Percentiles rank a stretch among this genome's conserved stretches.
Evolutionary conservation across 2,329 filamentous ascomycete genomes (phyloP).

Genomic region (Beauveria varroae): DNA sequence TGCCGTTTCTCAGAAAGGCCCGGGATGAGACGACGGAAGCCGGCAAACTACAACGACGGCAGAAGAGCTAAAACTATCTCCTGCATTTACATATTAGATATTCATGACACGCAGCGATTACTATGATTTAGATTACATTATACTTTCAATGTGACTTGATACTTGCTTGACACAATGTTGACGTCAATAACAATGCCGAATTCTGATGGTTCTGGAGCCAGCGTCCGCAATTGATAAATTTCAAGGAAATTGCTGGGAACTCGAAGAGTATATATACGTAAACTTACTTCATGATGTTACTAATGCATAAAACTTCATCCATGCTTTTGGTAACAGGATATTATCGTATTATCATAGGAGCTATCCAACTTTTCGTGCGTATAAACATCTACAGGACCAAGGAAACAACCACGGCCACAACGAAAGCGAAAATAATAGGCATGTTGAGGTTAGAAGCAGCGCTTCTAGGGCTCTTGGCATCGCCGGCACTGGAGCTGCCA

Average conservation of each 20-base stretch:
- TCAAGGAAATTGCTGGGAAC: not conserved
- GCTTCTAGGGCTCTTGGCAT: not conserved
- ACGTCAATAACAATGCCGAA: too few relatives aligned
- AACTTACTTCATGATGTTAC: too few relatives aligned
- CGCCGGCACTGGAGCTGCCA: not conserved
- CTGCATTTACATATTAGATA: not conserved
- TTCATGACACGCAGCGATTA: constrained; percentile 2
- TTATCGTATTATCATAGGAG: not conserved
- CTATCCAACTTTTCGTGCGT: not conserved
- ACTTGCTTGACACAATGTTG: too few relatives aligned
- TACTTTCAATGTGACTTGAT: too few relatives aligned
- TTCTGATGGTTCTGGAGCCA: too few relatives aligned
- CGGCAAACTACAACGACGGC: constrained; percentile 22
- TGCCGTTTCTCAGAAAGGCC: constrained; percentile 84
- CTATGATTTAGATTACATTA: not conserved
- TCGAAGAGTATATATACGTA: not conserved
- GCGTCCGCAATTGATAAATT: too few relatives aligned
- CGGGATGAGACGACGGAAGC: constrained; percentile 66
- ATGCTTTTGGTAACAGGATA: not conserved
- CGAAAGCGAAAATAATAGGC: not conserved
- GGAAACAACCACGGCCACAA: not conserved
- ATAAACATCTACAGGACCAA: not conserved
- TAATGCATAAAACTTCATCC: not conserved
- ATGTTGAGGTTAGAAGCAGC: not conserved
- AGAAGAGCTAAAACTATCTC: not conserved